A percentile compares a stretch with the other conserved stretches of the same genome.
Evolutionary conservation across 768 basidiomycete genomes (phyloP).

Genomic region (Boletales sp.): DNA sequence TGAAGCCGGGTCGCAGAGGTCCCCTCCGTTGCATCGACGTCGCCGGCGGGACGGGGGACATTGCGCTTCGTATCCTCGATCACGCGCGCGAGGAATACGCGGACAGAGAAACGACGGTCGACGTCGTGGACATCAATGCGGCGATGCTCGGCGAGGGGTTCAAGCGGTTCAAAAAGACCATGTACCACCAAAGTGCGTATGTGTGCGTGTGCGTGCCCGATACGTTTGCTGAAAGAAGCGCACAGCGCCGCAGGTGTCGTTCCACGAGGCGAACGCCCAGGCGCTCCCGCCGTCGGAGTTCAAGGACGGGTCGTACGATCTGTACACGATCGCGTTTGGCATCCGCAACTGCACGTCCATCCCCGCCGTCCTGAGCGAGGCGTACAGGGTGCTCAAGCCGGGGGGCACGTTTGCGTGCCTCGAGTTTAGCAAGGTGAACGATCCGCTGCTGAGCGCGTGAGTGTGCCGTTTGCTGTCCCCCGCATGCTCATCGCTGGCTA

Average conservation of each 20-base stretch:
- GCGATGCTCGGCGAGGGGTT: conserved; percentile 94
- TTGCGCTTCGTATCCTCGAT: conserved; percentile 91
- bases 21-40: conserved; percentile 87
- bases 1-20: conserved; percentile 75
- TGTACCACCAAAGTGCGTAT: conserved; percentile 92
- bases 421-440: conserved; percentile 91
- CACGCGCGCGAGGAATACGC: conserved; percentile 84
- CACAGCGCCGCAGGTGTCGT: conserved; percentile 86
- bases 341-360: conserved; percentile 97
- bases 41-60: conserved; percentile 97
- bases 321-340: conserved; percentile 98
- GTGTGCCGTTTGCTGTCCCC: conserved; percentile 28
- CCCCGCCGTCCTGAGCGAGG: conserved; percentile 82
- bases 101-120: conserved; percentile 85
- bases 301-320: conserved; percentile 79
- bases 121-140: conserved; percentile 90
- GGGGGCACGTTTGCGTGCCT: conserved; percentile 94
- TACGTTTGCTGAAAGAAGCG: conserved; percentile 1
- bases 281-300: conserved; percentile 64
- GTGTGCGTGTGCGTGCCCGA: not conserved
- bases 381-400: conserved; percentile 91
- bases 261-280: conserved; percentile 93
- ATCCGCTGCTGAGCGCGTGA: conserved; percentile 83
- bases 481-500: conserved; percentile 30
- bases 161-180: conserved; percentile 89